Percentiles rank a stretch among this genome's conserved stretches.
phyloP scores from a whole-genome alignment of 2,329 filamentous ascomycete genomes.

The Ophiostoma novo-ulmi region DNA sequence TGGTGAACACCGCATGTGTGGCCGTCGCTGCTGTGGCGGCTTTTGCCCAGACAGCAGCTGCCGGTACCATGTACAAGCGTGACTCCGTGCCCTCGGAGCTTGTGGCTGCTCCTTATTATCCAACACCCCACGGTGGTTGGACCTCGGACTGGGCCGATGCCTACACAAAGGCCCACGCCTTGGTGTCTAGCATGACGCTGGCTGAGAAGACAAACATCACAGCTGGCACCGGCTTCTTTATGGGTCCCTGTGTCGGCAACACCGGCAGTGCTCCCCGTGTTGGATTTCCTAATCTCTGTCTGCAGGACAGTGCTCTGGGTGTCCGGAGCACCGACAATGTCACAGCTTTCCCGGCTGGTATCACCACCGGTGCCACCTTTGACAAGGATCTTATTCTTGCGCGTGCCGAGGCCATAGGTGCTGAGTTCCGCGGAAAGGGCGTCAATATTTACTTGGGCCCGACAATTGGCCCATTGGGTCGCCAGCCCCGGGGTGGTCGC shows the following conservation, averaged over 20 bases:
- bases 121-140: constrained; percentile 68
- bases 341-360: constrained; percentile 73
- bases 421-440: constrained; percentile 64
- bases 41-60: constrained; percentile 28
- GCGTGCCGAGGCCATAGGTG: constrained; percentile 51
- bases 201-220: constrained; percentile 78
- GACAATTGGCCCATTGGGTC: constrained; percentile 66
- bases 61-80: constrained; percentile 29
- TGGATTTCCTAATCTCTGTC: constrained; percentile 65
- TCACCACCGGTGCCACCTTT: constrained; percentile 76
- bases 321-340: constrained; percentile 61
- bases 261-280: constrained; percentile 40
- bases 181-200: constrained; percentile 71
- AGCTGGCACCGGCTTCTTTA: constrained; percentile 63
- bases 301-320: constrained; percentile 77
- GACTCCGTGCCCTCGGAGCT: constrained; percentile 35
- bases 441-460: constrained; percentile 51
- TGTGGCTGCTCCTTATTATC: constrained; percentile 61
- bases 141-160: constrained; percentile 61
- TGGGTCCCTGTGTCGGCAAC: constrained; percentile 66
- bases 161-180: constrained; percentile 61
- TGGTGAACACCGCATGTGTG: constrained; percentile 13
- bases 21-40: constrained; percentile 15
- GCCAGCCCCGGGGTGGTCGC: constrained; percentile 66
- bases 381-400: constrained; percentile 61